Percentiles rank a stretch among this genome's conserved stretches.
Conservation (phyloP, 2,329 filamentous ascomycete genomes). For the Botrytis medusae region DNA sequence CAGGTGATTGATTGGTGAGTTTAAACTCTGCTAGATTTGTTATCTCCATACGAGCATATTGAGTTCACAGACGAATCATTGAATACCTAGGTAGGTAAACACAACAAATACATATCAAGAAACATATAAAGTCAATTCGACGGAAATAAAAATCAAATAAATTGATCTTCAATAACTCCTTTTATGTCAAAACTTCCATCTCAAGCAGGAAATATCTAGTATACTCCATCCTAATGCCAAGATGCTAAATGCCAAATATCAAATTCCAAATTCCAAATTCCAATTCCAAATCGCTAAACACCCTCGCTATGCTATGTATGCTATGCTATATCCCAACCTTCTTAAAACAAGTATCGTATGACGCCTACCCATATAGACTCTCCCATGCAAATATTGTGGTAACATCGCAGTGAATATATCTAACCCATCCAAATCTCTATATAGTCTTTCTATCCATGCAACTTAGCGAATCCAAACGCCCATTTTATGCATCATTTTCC, state of each 20-base stretch:
- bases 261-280: neutral
- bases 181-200: neutral
- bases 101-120: too few species aligned
- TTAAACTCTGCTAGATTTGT: too few species aligned
- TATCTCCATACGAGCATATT: too few species aligned
- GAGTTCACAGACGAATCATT: neutral
- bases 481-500: neutral
- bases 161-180: neutral
- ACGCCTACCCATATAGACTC: neutral
- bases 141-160: neutral
- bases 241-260: neutral
- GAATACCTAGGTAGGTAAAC: neutral
- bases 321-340: neutral
- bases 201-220: neutral
- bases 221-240: neutral
- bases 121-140: neutral
- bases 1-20: too few species aligned
- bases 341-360: neutral
- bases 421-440: neutral
- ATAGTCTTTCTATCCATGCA: neutral
- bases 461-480: neutral
- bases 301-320: neutral
- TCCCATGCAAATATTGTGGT: neutral
- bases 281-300: neutral
- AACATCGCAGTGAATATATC: neutral